Conservation (phyloP, 2,329 filamentous ascomycete species). For the Pseudocercospora crystallina region DNA sequence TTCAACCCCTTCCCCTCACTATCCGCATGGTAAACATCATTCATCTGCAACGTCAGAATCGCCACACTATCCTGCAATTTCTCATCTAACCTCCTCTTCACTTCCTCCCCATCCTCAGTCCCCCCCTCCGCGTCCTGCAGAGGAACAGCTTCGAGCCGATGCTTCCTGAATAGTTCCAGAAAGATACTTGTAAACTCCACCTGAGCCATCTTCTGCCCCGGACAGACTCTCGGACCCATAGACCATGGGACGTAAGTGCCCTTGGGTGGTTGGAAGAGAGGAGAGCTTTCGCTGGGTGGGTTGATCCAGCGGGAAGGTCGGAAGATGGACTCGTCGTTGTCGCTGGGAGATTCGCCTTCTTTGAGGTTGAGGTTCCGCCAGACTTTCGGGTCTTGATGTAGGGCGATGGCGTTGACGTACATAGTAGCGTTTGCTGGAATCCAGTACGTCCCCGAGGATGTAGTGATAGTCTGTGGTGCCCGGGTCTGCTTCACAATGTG, state of each 20-base stretch:
- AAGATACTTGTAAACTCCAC: conserved; percentile 55
- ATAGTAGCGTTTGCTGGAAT: conserved; percentile 38
- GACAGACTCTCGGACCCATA: conserved; percentile 51
- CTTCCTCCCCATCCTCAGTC: conserved; percentile 16
- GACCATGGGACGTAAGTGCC: conserved; percentile 52
- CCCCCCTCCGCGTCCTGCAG: conserved; percentile 9
- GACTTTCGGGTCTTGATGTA: conserved; percentile 30
- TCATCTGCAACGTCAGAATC: conserved; percentile 32
- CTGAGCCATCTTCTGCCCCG: conserved; percentile 56
- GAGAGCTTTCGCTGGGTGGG: conserved; percentile 8
- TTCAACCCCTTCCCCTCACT: conserved; percentile 12
- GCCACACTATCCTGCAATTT: conserved; percentile 25
- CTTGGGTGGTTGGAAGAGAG: conserved; percentile 38
- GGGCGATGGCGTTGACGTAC: conserved; percentile 37
- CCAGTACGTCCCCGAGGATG: conserved; percentile 28
- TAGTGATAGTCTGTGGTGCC: conserved; percentile 34
- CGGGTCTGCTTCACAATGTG: conserved; percentile 39
- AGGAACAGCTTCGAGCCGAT: conserved; percentile 25
- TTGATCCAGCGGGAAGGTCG: conserved; percentile 44
- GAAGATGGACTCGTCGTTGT: conserved; percentile 38
- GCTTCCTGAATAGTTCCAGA: conserved; percentile 36
- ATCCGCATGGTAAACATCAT: conserved; percentile 26
- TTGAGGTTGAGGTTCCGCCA: conserved; percentile 27
- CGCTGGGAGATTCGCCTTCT: not conserved
- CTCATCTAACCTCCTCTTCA: conserved; percentile 24